phyloP scores from a whole-genome alignment of 2,329 filamentous ascomycete species.

The Exophiala xenobiotica region DNA sequence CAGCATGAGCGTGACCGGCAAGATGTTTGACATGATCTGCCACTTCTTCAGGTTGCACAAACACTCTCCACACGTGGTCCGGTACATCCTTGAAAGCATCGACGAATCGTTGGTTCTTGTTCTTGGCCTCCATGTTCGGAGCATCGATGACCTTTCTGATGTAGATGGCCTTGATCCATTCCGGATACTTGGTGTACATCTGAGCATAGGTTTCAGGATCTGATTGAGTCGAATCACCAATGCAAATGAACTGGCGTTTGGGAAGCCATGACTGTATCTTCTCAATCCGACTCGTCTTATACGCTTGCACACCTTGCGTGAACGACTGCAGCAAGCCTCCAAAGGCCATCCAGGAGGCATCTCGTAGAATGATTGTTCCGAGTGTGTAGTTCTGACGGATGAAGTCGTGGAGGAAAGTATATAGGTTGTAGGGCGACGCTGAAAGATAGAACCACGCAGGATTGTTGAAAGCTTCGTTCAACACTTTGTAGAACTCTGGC shows the following conservation, averaged over 20 bases:
- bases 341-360: constrained; percentile 82
- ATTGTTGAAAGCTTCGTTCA: constrained; percentile 55
- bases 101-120: constrained; percentile 73
- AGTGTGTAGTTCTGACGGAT: constrained; percentile 67
- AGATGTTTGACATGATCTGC: constrained; percentile 35
- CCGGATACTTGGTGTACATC: constrained; percentile 65
- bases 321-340: constrained; percentile 75
- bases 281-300: constrained; percentile 78
- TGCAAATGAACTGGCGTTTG: constrained; percentile 71
- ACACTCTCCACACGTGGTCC: constrained; percentile 72
- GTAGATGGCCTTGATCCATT: constrained; percentile 79
- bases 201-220: constrained; percentile 90
- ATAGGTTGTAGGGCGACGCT: constrained; percentile 91
- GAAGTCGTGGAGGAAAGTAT: constrained; percentile 79
- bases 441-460: constrained; percentile 91
- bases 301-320: constrained; percentile 73
- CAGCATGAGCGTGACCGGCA: constrained; percentile 23
- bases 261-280: constrained; percentile 80
- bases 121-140: constrained; percentile 70
- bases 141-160: constrained; percentile 82
- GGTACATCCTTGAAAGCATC: constrained; percentile 78
- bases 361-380: constrained; percentile 80
- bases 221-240: constrained; percentile 88
- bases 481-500: constrained; percentile 74
- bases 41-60: constrained; percentile 71